Evolutionary conservation across 225 moss, liverwort and hornwort genomes (phyloP).

Genomic region (Pleurozium schreberi): DNA sequence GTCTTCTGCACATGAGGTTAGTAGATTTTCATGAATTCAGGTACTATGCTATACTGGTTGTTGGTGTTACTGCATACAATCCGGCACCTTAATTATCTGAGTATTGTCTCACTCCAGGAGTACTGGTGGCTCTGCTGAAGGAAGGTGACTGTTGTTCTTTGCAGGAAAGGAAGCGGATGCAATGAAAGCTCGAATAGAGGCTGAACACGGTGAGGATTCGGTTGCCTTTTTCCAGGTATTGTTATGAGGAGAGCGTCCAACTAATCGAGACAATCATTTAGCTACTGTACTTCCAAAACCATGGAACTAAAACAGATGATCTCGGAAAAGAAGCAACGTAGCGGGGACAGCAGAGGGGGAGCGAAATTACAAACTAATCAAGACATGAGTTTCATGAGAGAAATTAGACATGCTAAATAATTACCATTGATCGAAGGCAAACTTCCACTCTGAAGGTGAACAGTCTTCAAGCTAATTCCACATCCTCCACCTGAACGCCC

Average conservation of each 20-base stretch:
- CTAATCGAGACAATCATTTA: slow-evolving; percentile 14
- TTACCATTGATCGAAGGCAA: background rate
- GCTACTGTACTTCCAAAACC: background rate
- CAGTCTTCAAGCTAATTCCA: background rate
- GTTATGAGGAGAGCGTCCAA: slow-evolving; percentile 31
- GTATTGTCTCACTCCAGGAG: background rate
- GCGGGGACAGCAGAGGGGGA: background rate
- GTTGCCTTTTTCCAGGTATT: slow-evolving; percentile 20
- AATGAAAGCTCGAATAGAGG: slow-evolving; percentile 31
- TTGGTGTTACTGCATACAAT: background rate
- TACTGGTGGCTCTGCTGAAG: background rate
- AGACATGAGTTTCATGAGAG: background rate
- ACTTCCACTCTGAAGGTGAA: background rate
- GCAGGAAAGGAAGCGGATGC: slow-evolving; percentile 52
- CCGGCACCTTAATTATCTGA: background rate
- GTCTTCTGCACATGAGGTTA: background rate
- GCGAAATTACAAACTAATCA: background rate
- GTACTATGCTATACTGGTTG: background rate
- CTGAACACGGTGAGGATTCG: slow-evolving; percentile 7
- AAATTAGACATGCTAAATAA: background rate
- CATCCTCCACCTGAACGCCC: background rate
- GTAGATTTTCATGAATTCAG: background rate
- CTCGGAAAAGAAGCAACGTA: background rate
- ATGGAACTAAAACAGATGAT: background rate
- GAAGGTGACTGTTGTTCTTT: background rate